Evolutionary conservation across 2,329 filamentous ascomycete species (phyloP).

Genomic region (Penicillium freii): DNA sequence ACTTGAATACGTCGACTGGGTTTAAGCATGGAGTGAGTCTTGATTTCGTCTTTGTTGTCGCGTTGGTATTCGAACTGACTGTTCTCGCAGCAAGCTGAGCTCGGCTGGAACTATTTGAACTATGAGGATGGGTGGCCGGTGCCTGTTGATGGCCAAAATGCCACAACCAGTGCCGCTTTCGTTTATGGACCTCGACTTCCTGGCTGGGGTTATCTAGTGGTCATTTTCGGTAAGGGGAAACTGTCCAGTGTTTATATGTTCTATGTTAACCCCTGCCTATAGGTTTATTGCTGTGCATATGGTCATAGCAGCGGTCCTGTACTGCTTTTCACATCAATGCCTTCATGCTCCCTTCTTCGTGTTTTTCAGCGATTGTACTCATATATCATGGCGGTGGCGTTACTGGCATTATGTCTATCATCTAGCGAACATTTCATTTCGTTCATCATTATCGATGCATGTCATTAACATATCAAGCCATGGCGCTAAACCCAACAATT

Average conservation of each 20-base stretch:
- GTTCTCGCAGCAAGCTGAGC: constrained; percentile 29
- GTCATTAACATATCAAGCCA: background rate
- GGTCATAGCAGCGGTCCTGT: background rate
- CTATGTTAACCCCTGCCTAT: background rate
- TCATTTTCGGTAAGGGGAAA: constrained; percentile 10
- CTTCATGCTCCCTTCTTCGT: background rate
- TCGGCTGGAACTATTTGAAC: constrained; percentile 41
- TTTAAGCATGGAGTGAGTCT: constrained; percentile 28
- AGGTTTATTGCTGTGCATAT: constrained; percentile 20
- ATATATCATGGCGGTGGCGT: constrained; percentile 11
- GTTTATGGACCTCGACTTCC: constrained; percentile 1
- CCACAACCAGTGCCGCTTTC: background rate
- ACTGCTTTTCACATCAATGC: background rate
- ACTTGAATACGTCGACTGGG: constrained; percentile 36
- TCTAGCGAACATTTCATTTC: background rate
- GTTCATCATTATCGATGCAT: background rate
- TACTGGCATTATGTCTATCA: background rate
- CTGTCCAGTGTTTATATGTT: background rate
- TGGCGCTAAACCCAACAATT: background rate
- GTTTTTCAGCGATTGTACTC: constrained; percentile 4
- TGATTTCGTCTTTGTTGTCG: background rate
- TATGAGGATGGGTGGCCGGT: constrained; percentile 41
- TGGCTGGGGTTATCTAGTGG: constrained; percentile 9
- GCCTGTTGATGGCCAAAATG: constrained; percentile 11
- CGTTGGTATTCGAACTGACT: background rate